These are phyloP conservation scores for Globisporangium irregulare DNA, from an alignment of 352 stramenopile genomes.

Conservation along the genomic window DNA sequence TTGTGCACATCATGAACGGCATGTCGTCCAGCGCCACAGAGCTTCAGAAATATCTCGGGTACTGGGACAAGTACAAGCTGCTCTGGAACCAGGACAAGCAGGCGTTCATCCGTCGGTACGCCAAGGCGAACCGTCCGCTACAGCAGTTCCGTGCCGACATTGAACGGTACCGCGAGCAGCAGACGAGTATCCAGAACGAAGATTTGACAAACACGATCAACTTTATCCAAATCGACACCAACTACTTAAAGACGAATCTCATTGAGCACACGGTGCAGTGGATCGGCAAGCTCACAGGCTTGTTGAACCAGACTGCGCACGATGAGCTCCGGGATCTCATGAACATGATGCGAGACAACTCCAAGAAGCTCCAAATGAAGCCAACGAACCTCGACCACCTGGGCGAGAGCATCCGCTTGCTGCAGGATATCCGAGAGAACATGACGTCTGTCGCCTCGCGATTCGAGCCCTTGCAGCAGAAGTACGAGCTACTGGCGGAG, in stretches of 20 bases:
- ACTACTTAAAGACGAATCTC: constrained; percentile 89
- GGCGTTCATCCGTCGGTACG: constrained; percentile 94
- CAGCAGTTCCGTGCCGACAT: constrained; percentile 93
- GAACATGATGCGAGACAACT: constrained; percentile 88
- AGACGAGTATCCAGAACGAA: constrained; percentile 91
- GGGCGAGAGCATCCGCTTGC: constrained; percentile 87
- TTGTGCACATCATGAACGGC: constrained; percentile 96
- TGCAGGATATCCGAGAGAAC: constrained; percentile 87
- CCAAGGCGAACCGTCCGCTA: constrained; percentile 91
- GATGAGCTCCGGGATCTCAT: constrained; percentile 87
- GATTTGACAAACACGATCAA: constrained; percentile 92
- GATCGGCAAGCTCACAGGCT: constrained; percentile 89
- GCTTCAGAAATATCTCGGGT: constrained; percentile 93
- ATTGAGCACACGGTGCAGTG: constrained; percentile 92
- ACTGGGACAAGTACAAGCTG: constrained; percentile 94
- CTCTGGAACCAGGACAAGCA: constrained; percentile 95
- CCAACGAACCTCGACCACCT: constrained; percentile 90
- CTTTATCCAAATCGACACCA: constrained; percentile 95
- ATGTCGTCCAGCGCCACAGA: constrained; percentile 93
- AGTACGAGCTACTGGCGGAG: constrained; percentile 84
- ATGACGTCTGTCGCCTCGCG: constrained; percentile 61
- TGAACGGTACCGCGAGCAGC: constrained; percentile 88
- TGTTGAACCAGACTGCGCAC: constrained; percentile 91
- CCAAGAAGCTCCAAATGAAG: constrained; percentile 76
- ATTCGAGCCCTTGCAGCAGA: constrained; percentile 84